phyloP scores from a whole-genome alignment of 2,329 filamentous ascomycete genomes.

The Endoconidiophora laricicola region DNA sequence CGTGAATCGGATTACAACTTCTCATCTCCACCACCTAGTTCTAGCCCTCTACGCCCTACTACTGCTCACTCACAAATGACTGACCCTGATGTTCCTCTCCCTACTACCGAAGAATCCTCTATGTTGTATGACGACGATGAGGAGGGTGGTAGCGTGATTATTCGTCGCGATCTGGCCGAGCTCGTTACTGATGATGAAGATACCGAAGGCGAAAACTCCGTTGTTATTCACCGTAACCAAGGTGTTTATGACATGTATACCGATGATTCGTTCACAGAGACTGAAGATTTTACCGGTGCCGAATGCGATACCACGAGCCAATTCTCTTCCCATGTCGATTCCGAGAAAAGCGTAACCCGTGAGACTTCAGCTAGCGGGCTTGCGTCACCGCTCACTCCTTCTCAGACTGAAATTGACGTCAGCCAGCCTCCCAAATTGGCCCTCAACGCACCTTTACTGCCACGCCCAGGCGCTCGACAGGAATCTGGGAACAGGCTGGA shows the following conservation, averaged over 20 bases:
- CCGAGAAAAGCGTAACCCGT: conserved; percentile 19
- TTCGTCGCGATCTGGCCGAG: conserved; percentile 52
- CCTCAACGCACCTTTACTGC: conserved; percentile 19
- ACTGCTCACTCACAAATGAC: conserved; percentile 35
- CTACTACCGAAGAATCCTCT: conserved; percentile 57
- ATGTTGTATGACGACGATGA: conserved; percentile 38
- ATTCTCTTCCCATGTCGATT: conserved; percentile 19
- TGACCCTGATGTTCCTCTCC: conserved; percentile 81
- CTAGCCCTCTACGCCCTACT: conserved; percentile 36
- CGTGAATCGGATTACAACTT: conserved; percentile 47
- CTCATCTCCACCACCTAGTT: conserved; percentile 42
- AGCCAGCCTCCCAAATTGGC: conserved; percentile 13
- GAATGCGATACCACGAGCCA: conserved; percentile 18
- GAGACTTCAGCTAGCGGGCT: conserved; percentile 9
- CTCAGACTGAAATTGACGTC: conserved; percentile 11
- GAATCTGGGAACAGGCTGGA: conserved; percentile 2
- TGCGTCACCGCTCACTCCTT: conserved; percentile 8
- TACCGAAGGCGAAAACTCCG: conserved; percentile 11
- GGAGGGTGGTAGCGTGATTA: conserved; percentile 43
- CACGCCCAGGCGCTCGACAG: conserved; percentile 5
- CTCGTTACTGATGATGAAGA: conserved; percentile 25
- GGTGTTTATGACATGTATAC: conserved; percentile 21
- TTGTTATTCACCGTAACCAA: conserved; percentile 8
- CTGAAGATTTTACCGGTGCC: conserved; percentile 20
- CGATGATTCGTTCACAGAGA: conserved; percentile 29